Percentiles rank a stretch among this genome's conserved stretches.
phyloP scores from a whole-genome alignment of 345 rosid species.

The Camelina laxa region DNA sequence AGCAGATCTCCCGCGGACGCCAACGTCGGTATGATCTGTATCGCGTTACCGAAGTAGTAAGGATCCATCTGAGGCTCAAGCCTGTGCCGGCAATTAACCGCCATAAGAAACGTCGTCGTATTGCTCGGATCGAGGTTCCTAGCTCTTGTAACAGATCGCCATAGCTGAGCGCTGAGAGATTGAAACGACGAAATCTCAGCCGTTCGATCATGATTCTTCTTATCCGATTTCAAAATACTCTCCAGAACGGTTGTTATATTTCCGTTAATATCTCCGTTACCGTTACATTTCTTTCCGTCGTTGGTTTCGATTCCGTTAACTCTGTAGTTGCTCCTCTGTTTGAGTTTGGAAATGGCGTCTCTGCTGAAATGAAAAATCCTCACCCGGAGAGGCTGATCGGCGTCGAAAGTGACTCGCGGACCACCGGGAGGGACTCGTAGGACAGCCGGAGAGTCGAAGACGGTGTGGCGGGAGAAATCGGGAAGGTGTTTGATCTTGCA shows the following conservation, averaged over 20 bases:
- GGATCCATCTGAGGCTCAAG: slow-evolving; percentile 72
- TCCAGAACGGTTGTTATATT: slow-evolving; percentile 29
- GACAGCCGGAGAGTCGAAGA: slow-evolving; percentile 66
- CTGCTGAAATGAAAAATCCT: slow-evolving; percentile 83
- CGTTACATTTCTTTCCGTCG: slow-evolving; percentile 57
- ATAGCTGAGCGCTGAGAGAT: slow-evolving; percentile 81
- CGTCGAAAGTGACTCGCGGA: slow-evolving; percentile 72
- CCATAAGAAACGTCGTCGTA: slow-evolving; percentile 88
- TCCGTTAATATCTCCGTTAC: slow-evolving; percentile 55
- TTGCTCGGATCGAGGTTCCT: slow-evolving; percentile 62
- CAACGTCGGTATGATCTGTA: slow-evolving; percentile 87
- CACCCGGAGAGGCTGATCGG: slow-evolving; percentile 75
- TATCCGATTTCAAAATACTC: slow-evolving; percentile 23
- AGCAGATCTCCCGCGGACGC: slow-evolving; percentile 62
- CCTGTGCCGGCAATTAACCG: slow-evolving; percentile 92
- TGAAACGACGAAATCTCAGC: slow-evolving; percentile 90
- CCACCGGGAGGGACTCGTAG: slow-evolving; percentile 79
- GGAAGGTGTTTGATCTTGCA: slow-evolving; percentile 65
- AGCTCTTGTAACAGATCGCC: slow-evolving; percentile 88
- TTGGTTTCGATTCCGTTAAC: slow-evolving; percentile 43
- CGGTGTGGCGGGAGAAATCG: slow-evolving; percentile 63
- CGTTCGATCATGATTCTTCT: slow-evolving; percentile 42
- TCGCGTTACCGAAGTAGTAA: slow-evolving; percentile 90
- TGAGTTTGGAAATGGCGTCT: slow-evolving; percentile 69
- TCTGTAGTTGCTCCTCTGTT: slow-evolving; percentile 65